Evolutionary conservation across 345 rosid genomes (phyloP).

Genomic region (Eucalyptus polybractea): DNA sequence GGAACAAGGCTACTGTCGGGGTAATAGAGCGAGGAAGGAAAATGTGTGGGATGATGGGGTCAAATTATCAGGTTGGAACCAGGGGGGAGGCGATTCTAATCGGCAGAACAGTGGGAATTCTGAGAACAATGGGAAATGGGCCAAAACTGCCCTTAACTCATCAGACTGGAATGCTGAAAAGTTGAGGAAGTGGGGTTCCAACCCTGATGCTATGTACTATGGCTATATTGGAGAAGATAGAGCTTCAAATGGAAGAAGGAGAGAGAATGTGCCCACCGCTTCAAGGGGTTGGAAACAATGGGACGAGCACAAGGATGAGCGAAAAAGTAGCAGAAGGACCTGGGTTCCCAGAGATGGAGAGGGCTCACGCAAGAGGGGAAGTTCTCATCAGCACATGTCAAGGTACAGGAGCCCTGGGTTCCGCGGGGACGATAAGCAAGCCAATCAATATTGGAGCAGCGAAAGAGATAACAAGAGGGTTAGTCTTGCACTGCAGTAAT

Average conservation of each 20-base stretch:
- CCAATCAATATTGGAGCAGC: conserved; percentile 7
- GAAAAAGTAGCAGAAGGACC: conserved; percentile 5
- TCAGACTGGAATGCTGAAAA: conserved; percentile 5
- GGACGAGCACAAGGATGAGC: background rate
- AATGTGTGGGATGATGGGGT: conserved; percentile 4
- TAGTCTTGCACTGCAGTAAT: conserved; percentile 3
- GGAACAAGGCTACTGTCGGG: conserved; percentile 22
- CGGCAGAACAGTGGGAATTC: background rate
- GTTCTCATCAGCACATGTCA: conserved; percentile 9
- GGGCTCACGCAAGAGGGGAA: conserved; percentile 32
- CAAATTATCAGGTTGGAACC: conserved; percentile 8
- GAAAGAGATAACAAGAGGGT: conserved; percentile 24
- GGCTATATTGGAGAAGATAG: background rate
- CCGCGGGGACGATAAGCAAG: conserved; percentile 11
- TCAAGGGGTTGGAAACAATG: conserved; percentile 9
- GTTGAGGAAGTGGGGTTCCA: background rate
- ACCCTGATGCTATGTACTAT: conserved; percentile 2
- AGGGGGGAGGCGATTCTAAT: background rate
- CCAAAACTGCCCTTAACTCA: conserved; percentile 2
- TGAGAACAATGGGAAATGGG: conserved; percentile 6
- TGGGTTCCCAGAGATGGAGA: conserved; percentile 14
- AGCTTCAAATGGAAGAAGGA: conserved; percentile 4
- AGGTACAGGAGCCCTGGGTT: conserved; percentile 26
- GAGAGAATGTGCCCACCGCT: conserved; percentile 7
- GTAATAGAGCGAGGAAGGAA: conserved; percentile 7